Evolutionary conservation across 2,329 filamentous ascomycete genomes (phyloP).

Genomic region (Cercospora nicotianae): DNA sequence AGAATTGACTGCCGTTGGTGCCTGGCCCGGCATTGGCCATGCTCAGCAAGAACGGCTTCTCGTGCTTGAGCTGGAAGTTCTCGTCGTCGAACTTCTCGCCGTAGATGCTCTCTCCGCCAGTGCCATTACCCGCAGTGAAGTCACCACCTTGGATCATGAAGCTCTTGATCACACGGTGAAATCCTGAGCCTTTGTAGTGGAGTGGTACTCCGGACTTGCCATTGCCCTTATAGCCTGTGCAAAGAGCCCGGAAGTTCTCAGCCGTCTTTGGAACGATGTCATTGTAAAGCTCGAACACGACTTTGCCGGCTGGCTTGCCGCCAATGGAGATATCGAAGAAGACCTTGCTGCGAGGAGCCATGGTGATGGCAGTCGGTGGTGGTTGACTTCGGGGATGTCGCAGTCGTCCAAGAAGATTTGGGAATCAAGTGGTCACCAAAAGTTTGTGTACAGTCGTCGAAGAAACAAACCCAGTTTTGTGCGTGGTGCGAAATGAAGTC

Average conservation of each 20-base stretch:
- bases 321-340: conserved; percentile 92
- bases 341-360: conserved; percentile 65
- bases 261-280: conserved; percentile 85
- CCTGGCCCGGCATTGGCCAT: conserved; percentile 97
- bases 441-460: background rate
- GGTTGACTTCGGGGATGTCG: background rate
- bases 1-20: conserved; percentile 97
- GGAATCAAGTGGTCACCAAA: background rate
- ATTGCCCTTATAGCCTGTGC: conserved; percentile 88
- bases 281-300: conserved; percentile 77
- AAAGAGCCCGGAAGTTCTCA: conserved; percentile 93
- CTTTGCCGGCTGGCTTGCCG: conserved; percentile 68
- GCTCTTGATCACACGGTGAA: conserved; percentile 96
- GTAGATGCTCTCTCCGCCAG: conserved; percentile 95
- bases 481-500: background rate
- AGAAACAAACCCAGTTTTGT: background rate
- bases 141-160: conserved; percentile 99
- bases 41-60: conserved; percentile 87
- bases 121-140: conserved; percentile 92
- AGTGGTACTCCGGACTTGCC: conserved; percentile 81
- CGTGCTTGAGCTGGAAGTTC: conserved; percentile 90
- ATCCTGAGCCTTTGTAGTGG: conserved; percentile 86
- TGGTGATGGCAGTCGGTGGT: conserved; percentile 2
- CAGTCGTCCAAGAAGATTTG: background rate
- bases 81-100: conserved; percentile 97